Evolutionary conservation across 495 filamentous ascomycete genomes (phyloP).

Genomic region (Penicillium atrosanguineum): DNA sequence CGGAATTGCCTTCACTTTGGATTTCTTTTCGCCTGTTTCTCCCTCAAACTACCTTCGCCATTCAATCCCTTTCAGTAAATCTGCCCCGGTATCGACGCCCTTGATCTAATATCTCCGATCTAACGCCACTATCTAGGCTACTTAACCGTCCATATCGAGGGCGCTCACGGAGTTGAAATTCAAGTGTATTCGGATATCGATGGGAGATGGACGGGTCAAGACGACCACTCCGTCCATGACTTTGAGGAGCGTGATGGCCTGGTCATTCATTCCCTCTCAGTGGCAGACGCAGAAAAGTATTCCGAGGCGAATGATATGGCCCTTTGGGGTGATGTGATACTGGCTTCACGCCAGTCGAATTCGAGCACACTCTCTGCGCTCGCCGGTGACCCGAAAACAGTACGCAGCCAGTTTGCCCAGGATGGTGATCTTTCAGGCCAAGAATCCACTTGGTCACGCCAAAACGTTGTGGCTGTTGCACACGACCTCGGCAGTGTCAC

Average conservation of each 20-base stretch:
- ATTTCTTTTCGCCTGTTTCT: conserved; percentile 85
- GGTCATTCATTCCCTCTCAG: conserved; percentile 29
- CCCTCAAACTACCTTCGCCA: conserved; percentile 79
- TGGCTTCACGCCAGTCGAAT: conserved; percentile 26
- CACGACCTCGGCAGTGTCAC: conserved; percentile 42
- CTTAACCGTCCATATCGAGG: conserved; percentile 60
- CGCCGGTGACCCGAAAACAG: conserved; percentile 21
- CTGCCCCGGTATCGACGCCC: background rate
- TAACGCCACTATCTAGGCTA: conserved; percentile 45
- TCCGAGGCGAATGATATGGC: conserved; percentile 45
- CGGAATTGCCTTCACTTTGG: conserved; percentile 36
- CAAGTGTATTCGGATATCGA: conserved; percentile 52
- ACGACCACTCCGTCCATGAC: conserved; percentile 21
- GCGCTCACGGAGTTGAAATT: conserved; percentile 26
- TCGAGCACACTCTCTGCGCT: conserved; percentile 28
- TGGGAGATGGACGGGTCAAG: conserved; percentile 46
- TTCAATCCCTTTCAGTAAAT: conserved; percentile 68
- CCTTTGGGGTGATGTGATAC: conserved; percentile 40
- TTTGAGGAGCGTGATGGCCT: conserved; percentile 28
- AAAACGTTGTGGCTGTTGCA: conserved; percentile 35
- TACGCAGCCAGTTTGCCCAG: conserved; percentile 25
- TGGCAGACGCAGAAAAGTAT: conserved; percentile 35
- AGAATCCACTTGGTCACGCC: conserved; percentile 24
- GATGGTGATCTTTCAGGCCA: conserved; percentile 19
- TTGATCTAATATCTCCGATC: conserved; percentile 1